Evolutionary conservation across 106 monocot genomes (phyloP).

Genomic region (Narthecium ossifragum): DNA sequence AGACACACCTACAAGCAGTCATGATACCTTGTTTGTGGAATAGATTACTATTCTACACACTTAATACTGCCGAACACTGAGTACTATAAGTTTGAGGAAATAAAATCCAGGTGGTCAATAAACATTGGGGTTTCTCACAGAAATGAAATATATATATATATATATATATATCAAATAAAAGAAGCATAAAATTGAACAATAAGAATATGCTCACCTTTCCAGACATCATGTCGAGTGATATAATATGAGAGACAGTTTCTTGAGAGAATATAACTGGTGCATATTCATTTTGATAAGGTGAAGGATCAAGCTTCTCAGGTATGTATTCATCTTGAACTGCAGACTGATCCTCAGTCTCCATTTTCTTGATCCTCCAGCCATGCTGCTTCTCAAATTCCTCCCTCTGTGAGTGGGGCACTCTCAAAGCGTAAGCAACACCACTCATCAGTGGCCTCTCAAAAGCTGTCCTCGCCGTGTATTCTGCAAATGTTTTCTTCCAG

Average conservation of each 20-base stretch:
- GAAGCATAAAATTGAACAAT: neutral
- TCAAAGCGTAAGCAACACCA: slow-evolving; percentile 84
- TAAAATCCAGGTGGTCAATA: no score
- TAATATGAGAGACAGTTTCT: slow-evolving; percentile 75
- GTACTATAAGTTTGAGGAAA: no score
- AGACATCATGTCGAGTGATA: slow-evolving; percentile 88
- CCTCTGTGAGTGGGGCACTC: slow-evolving; percentile 54
- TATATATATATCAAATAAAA: neutral
- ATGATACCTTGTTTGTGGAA: no score
- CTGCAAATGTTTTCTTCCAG: slow-evolving; percentile 71
- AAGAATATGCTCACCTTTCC: slow-evolving; percentile 50
- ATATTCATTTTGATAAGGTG: slow-evolving; percentile 76
- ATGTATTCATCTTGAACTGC: slow-evolving; percentile 64
- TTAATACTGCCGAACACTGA: no score
- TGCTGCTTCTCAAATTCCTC: slow-evolving; percentile 67
- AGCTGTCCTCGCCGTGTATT: slow-evolving; percentile 80
- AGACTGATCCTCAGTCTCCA: slow-evolving; percentile 75
- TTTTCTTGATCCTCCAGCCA: slow-evolving; percentile 82
- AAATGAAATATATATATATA: no score
- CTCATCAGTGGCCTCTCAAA: slow-evolving; percentile 83
- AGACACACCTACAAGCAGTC: no score
- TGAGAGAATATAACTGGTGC: slow-evolving; percentile 92
- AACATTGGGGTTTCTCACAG: no score
- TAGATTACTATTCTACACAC: no score
- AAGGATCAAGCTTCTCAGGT: slow-evolving; percentile 63